Evolutionary conservation across 1,284 basidiomycete species (phyloP).

Genomic region (Termitomyces sp.): DNA sequence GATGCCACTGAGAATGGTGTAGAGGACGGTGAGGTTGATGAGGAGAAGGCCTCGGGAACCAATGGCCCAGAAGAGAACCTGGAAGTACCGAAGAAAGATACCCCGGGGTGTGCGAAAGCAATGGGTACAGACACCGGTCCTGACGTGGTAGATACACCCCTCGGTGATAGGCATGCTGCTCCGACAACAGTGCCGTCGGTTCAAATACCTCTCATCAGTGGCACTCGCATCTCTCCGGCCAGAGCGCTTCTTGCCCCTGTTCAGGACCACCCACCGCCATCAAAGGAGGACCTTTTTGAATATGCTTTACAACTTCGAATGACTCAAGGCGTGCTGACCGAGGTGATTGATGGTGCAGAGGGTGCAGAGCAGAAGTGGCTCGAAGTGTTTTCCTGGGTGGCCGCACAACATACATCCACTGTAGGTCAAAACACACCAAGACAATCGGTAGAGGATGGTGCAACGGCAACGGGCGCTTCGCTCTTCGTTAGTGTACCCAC

Average conservation of each 20-base stretch:
- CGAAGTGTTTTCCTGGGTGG: slow-evolving; percentile 84
- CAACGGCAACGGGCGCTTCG: slow-evolving; percentile 6
- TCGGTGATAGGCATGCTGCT: neutral
- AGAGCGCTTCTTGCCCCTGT: slow-evolving; percentile 45
- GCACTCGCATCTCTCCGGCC: slow-evolving; percentile 39
- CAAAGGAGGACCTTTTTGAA: slow-evolving; percentile 65
- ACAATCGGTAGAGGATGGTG: slow-evolving; percentile 16
- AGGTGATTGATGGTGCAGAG: slow-evolving; percentile 84
- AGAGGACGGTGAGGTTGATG: slow-evolving; percentile 3
- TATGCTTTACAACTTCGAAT: slow-evolving; percentile 82
- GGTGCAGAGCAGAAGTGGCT: slow-evolving; percentile 81
- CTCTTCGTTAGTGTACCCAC: slow-evolving; percentile 7
- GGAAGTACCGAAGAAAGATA: slow-evolving; percentile 5
- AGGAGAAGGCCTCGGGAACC: neutral
- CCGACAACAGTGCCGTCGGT: neutral
- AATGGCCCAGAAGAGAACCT: neutral
- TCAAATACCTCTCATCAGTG: slow-evolving; percentile 17
- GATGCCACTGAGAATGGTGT: slow-evolving; percentile 17
- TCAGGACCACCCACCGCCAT: slow-evolving; percentile 49
- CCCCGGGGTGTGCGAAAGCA: neutral
- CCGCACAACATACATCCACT: slow-evolving; percentile 45
- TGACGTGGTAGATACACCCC: slow-evolving; percentile 1
- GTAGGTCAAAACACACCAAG: slow-evolving; percentile 27
- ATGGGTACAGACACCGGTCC: neutral
- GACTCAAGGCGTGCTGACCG: slow-evolving; percentile 80